Evolutionary conservation across 495 filamentous ascomycete genomes (phyloP).

Genomic region (Hamigera avellanea): DNA sequence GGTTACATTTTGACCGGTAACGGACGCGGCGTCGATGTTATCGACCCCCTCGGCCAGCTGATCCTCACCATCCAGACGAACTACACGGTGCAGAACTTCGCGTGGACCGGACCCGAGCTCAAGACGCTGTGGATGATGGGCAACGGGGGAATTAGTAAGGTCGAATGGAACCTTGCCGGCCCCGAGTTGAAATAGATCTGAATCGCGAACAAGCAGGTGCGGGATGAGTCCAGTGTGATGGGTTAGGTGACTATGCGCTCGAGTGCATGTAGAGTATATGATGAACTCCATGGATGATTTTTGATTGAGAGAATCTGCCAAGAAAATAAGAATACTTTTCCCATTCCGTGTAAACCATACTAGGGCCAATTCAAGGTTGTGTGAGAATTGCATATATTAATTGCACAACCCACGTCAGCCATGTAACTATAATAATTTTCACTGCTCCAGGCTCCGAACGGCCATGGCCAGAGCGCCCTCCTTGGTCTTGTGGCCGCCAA

Average conservation of each 20-base stretch:
- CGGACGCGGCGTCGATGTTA: slow-evolving; percentile 15
- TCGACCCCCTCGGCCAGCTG: slow-evolving; percentile 13
- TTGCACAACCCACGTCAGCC: not conserved
- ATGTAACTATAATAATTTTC: slow-evolving; percentile 4
- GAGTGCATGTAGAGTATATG: too few species aligned
- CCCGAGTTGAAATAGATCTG: slow-evolving; percentile 1
- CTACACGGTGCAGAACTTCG: slow-evolving; percentile 20
- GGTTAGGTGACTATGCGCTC: too few species aligned
- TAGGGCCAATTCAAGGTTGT: too few species aligned
- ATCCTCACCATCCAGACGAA: slow-evolving; percentile 19
- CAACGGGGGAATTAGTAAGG: slow-evolving; percentile 13
- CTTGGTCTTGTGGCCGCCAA: slow-evolving; percentile 84
- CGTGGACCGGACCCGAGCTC: slow-evolving; percentile 14
- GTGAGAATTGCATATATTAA: too few species aligned
- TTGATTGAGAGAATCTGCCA: too few species aligned
- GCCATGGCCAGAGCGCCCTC: slow-evolving; percentile 88
- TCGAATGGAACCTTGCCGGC: slow-evolving; percentile 14
- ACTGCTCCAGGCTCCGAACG: slow-evolving; percentile 52
- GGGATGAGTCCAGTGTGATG: too few species aligned
- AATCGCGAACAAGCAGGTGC: too few species aligned
- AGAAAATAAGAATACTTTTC: too few species aligned
- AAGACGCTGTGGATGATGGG: slow-evolving; percentile 17
- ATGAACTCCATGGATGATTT: too few species aligned
- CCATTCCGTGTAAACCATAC: too few species aligned
- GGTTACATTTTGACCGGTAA: slow-evolving; percentile 13